phyloP scores from a whole-genome alignment of 352 stramenopile species.

The Globisporangium heterothallicum region DNA sequence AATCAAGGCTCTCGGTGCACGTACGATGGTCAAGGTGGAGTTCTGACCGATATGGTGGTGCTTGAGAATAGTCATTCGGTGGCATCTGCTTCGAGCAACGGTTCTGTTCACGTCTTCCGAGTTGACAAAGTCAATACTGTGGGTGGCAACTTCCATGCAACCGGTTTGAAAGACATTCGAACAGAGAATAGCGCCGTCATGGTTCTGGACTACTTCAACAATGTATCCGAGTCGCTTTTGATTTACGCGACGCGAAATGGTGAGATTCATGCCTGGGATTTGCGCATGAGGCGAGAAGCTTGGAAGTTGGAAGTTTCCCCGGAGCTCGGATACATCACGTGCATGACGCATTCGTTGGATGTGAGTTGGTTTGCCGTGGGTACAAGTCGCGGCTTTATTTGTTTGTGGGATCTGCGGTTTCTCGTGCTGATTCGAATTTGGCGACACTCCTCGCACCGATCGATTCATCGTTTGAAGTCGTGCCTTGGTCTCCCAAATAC shows the following conservation, averaged over 20 bases:
- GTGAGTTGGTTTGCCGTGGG: constrained; percentile 93
- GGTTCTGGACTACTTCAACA: constrained; percentile 95
- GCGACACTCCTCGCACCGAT: constrained; percentile 90
- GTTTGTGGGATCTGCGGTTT: constrained; percentile 96
- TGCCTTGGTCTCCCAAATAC: constrained; percentile 80
- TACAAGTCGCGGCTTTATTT: constrained; percentile 93
- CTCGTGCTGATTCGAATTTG: constrained; percentile 93
- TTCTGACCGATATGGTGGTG: constrained; percentile 92
- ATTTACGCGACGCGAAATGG: constrained; percentile 92
- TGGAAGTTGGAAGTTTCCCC: constrained; percentile 91
- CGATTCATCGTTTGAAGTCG: constrained; percentile 88
- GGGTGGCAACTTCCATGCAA: constrained; percentile 65
- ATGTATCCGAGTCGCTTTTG: constrained; percentile 90
- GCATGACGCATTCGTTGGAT: constrained; percentile 93
- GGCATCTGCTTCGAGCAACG: constrained; percentile 86
- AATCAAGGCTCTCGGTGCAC: constrained; percentile 91
- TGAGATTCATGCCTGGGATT: constrained; percentile 89
- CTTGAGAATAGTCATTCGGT: constrained; percentile 96
- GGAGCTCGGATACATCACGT: constrained; percentile 95
- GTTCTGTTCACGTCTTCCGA: constrained; percentile 94
- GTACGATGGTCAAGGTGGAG: constrained; percentile 90
- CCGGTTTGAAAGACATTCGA: constrained; percentile 65
- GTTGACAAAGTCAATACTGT: constrained; percentile 88
- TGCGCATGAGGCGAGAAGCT: constrained; percentile 87
- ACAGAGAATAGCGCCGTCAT: constrained; percentile 91